Percentiles rank a stretch among this genome's conserved stretches.
Evolutionary conservation across 768 basidiomycete genomes (phyloP).

Genomic region (Boletus rex-veris): DNA sequence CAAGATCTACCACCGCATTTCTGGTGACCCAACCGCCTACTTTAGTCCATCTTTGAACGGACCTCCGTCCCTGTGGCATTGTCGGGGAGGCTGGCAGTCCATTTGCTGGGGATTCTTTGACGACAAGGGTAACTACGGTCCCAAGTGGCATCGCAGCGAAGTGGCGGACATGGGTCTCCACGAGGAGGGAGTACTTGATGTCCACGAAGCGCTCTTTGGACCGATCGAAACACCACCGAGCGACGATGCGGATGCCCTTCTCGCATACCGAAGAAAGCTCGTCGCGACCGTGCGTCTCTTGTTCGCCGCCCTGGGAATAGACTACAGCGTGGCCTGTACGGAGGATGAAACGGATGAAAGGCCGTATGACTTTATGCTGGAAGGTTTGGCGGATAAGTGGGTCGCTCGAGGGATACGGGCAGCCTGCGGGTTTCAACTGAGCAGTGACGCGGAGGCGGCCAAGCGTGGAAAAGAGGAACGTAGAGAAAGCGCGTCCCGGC

Average conservation of each 20-base stretch:
- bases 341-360: conserved; percentile 2
- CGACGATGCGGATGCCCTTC: background rate
- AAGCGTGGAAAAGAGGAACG: background rate
- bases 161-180: conserved; percentile 1
- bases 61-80: background rate
- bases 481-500: background rate
- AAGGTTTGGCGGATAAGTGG: conserved; percentile 12
- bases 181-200: conserved; percentile 8
- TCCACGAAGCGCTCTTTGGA: conserved; percentile 9
- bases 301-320: conserved; percentile 9
- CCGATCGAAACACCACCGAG: background rate
- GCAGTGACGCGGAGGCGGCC: background rate
- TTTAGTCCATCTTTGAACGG: background rate
- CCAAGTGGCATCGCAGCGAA: background rate
- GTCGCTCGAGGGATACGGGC: conserved; percentile 10
- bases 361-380: background rate
- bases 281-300: conserved; percentile 6
- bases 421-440: conserved; percentile 14
- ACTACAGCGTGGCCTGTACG: conserved; percentile 10
- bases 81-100: conserved; percentile 9
- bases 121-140: background rate
- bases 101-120: conserved; percentile 15
- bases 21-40: background rate
- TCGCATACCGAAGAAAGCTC: conserved; percentile 2
- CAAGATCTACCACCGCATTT: background rate